A percentile compares a stretch with the other conserved stretches of the same genome.
Conservation (phyloP, 768 basidiomycete species). For the Leccinum subgranulosum region DNA sequence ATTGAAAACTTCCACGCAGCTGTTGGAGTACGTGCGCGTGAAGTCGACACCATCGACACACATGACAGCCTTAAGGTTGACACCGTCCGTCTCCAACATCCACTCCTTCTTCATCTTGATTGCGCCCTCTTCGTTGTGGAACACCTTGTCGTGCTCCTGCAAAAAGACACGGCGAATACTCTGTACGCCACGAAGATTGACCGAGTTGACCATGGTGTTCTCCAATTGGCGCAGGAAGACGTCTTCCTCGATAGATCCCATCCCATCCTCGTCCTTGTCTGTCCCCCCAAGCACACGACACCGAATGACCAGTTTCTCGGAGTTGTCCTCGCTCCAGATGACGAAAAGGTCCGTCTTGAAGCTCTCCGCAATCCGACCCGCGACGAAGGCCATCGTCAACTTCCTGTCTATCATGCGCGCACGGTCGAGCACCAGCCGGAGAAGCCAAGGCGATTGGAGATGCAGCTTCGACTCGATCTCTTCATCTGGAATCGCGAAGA, state of each 20-base stretch:
- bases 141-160: constrained; percentile 79
- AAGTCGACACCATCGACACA: constrained; percentile 95
- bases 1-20: constrained; percentile 90
- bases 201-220: constrained; percentile 93
- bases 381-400: constrained; percentile 92
- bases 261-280: constrained; percentile 83
- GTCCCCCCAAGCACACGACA: constrained; percentile 86
- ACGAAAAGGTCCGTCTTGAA: constrained; percentile 97
- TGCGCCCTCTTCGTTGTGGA: constrained; percentile 59
- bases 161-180: constrained; percentile 93
- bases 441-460: constrained; percentile 93
- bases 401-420: constrained; percentile 98
- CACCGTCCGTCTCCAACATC: constrained; percentile 96
- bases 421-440: constrained; percentile 95
- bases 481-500: constrained; percentile 99
- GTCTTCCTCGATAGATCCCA: constrained; percentile 82
- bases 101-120: constrained; percentile 75
- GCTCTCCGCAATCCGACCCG: constrained; percentile 87
- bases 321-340: constrained; percentile 98
- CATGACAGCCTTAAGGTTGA: constrained; percentile 95
- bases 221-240: constrained; percentile 95
- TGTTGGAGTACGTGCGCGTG: constrained; percentile 93
- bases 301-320: constrained; percentile 94
- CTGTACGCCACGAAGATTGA: constrained; percentile 90
- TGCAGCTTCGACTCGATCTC: constrained; percentile 89